Conservation (phyloP, 2,329 filamentous ascomycete species). For the Cercospora beticola region DNA sequence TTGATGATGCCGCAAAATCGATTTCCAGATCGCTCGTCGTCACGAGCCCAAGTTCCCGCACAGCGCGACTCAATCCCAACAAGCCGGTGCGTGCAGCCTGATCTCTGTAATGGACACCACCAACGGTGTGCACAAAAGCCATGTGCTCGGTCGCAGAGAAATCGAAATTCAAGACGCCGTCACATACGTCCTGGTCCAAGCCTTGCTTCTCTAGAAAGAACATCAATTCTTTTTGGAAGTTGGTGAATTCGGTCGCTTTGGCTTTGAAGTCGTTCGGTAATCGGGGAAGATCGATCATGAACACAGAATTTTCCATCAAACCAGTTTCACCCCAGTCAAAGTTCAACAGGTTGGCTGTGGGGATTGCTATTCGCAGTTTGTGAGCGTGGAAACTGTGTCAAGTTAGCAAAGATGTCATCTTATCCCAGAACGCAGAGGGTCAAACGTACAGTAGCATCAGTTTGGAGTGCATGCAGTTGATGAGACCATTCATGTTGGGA, state of each 20-base stretch:
- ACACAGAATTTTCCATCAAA: conserved; percentile 83
- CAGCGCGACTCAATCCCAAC: conserved; percentile 67
- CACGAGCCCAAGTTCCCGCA: conserved; percentile 62
- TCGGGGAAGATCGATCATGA: conserved; percentile 85
- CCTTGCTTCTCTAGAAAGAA: conserved; percentile 69
- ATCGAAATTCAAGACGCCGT: conserved; percentile 75
- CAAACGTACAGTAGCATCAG: conserved; percentile 67
- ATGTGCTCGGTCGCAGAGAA: conserved; percentile 70
- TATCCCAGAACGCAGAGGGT: background rate
- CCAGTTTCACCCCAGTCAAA: conserved; percentile 90
- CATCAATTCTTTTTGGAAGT: conserved; percentile 68
- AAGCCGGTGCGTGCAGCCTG: conserved; percentile 62
- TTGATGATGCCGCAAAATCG: conserved; percentile 77
- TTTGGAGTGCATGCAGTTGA: conserved; percentile 88
- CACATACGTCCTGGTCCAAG: conserved; percentile 62
- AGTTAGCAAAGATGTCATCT: background rate
- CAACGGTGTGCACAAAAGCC: conserved; percentile 80
- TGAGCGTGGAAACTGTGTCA: conserved; percentile 58
- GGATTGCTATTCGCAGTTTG: conserved; percentile 77
- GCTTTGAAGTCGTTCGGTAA: conserved; percentile 38
- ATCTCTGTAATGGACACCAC: conserved; percentile 38
- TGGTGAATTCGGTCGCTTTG: conserved; percentile 42
- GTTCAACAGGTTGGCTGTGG: conserved; percentile 79
- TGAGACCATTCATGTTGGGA: conserved; percentile 70
- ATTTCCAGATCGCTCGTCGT: conserved; percentile 32